phyloP scores from a whole-genome alignment of 495 filamentous ascomycete species.

The Xylaria sp. region DNA sequence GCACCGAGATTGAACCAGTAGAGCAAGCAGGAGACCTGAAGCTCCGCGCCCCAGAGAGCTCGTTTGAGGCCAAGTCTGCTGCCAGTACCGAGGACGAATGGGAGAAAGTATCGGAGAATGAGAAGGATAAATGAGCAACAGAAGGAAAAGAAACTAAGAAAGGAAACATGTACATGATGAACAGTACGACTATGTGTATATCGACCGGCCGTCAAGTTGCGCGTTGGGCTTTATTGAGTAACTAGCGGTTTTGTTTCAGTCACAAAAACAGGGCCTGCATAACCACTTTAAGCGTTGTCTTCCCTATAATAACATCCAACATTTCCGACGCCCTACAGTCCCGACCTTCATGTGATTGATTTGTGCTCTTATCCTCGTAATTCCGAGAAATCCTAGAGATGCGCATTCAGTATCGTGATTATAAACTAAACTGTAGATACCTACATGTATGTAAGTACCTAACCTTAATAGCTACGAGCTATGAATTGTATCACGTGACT shows the following conservation, averaged over 20 bases:
- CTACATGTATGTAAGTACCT: too few relatives aligned
- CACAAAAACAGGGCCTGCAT: constrained; percentile 24
- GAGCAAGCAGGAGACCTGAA: constrained; percentile 51
- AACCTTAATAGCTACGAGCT: too few relatives aligned
- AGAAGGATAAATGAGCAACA: constrained; percentile 53
- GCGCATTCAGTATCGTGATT: neutral
- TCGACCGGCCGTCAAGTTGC: neutral
- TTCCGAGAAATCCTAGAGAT: neutral
- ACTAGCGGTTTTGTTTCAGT: constrained; percentile 31
- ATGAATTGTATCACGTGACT: constrained; percentile 13
- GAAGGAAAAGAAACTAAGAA: constrained; percentile 56
- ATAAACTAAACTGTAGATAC: too few relatives aligned
- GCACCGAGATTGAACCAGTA: constrained; percentile 47
- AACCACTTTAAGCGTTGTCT: neutral
- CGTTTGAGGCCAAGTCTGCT: constrained; percentile 49
- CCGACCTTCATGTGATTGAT: neutral
- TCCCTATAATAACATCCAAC: neutral
- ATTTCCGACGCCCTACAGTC: neutral
- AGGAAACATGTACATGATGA: constrained; percentile 36
- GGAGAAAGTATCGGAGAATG: constrained; percentile 65
- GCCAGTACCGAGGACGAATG: constrained; percentile 66
- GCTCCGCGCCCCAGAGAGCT: constrained; percentile 40
- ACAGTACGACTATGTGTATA: constrained; percentile 6
- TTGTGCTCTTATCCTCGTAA: neutral
- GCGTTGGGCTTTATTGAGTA: constrained; percentile 28